A percentile compares a stretch with the other conserved stretches of the same genome.
These are phyloP conservation scores for Exserohilum turcica DNA, from an alignment of 2,329 filamentous ascomycete species.

Conservation along the genomic window DNA sequence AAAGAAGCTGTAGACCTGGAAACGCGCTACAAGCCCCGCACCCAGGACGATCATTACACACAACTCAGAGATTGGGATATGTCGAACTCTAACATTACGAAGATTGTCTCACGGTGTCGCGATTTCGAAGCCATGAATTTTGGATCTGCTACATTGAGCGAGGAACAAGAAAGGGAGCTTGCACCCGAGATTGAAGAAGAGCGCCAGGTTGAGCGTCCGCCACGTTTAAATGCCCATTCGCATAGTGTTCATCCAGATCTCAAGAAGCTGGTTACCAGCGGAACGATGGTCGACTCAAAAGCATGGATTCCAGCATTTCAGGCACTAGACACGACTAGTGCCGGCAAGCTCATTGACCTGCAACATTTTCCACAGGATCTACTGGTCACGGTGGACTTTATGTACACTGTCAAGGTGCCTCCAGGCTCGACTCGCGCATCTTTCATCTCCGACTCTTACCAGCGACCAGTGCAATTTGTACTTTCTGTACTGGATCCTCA, in stretches of 20 bases:
- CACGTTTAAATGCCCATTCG: constrained; percentile 41
- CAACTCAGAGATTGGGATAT: constrained; percentile 19
- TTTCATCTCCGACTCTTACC: constrained; percentile 43
- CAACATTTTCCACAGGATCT: constrained; percentile 49
- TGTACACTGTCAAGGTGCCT: constrained; percentile 49
- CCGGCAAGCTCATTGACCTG: constrained; percentile 43
- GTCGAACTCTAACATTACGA: constrained; percentile 21
- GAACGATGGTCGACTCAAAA: constrained; percentile 36
- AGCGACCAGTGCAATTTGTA: constrained; percentile 62
- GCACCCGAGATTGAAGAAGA: constrained; percentile 68
- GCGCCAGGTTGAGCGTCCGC: constrained; percentile 59
- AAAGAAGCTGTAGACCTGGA: constrained; percentile 60
- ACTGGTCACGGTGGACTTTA: constrained; percentile 59
- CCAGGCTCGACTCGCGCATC: not conserved
- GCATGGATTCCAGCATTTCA: constrained; percentile 56
- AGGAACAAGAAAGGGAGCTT: constrained; percentile 73
- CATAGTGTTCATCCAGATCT: constrained; percentile 57
- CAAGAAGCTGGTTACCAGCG: constrained; percentile 46
- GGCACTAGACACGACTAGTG: constrained; percentile 50
- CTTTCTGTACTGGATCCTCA: constrained; percentile 37
- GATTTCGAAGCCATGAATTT: constrained; percentile 38
- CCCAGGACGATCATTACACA: not conserved
- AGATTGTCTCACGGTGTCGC: constrained; percentile 27
- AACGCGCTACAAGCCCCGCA: constrained; percentile 56
- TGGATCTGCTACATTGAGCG: constrained; percentile 53